Evolutionary conservation across 1,139 yeast genomes (phyloP).

Genomic region (Kodamaea anthophila): DNA sequence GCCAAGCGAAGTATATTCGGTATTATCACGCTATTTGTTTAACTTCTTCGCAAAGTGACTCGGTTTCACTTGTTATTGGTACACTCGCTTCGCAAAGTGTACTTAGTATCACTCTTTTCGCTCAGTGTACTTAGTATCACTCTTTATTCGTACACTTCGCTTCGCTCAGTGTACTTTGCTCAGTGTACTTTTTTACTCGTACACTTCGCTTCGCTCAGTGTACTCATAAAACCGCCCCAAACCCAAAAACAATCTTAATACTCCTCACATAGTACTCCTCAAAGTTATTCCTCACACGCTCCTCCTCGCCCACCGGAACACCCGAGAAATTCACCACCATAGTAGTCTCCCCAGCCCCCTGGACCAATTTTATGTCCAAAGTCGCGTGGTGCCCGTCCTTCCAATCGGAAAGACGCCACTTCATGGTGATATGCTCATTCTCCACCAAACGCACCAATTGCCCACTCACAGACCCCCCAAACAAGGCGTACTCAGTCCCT

Average conservation of each 20-base stretch:
- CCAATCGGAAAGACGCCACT: conserved; percentile 92
- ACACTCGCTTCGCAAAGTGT: too few relatives aligned
- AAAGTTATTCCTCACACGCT: conserved; percentile 75
- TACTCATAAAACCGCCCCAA: conserved; percentile 69
- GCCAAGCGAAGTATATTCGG: too few relatives aligned
- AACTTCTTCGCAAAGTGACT: too few relatives aligned
- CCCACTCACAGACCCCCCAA: conserved; percentile 87
- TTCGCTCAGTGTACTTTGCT: too few relatives aligned
- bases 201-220: too few relatives aligned
- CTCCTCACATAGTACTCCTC: conserved; percentile 84
- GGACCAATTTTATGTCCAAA: conserved; percentile 58
- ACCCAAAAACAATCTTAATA: conserved; percentile 87
- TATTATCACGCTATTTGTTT: too few relatives aligned
- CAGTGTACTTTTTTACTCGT: too few relatives aligned
- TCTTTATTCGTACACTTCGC: too few relatives aligned
- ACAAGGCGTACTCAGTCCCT: conserved; percentile 62
- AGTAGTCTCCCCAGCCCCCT: conserved; percentile 77
- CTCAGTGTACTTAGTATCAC: too few relatives aligned
- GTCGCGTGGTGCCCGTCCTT: conserved; percentile 72
- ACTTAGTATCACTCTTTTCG: too few relatives aligned
- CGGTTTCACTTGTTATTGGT: too few relatives aligned
- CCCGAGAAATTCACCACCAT: conserved; percentile 78
- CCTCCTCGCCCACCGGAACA: conserved; percentile 97
- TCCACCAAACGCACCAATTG: conserved; percentile 54
- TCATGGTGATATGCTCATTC: conserved; percentile 55